Conservation (phyloP, 2,329 filamentous ascomycete genomes). For the Tetracladium maxilliforme region DNA sequence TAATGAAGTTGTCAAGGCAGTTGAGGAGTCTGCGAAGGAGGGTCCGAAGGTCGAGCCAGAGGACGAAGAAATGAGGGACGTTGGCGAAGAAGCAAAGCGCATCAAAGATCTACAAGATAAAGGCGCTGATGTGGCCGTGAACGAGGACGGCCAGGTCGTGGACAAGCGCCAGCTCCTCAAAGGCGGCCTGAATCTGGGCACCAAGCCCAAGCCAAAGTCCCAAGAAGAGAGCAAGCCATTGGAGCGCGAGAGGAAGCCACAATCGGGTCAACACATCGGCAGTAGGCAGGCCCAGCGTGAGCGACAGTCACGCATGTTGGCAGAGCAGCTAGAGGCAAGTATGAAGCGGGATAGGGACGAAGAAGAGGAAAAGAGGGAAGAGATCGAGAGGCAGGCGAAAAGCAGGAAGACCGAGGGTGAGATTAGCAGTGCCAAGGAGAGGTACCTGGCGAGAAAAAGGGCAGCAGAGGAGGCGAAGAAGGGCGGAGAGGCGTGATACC, state of each 20-base stretch:
- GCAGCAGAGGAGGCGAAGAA: conserved; percentile 58
- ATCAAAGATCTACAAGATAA: conserved; percentile 47
- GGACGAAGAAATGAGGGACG: conserved; percentile 26
- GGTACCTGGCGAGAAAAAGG: conserved; percentile 64
- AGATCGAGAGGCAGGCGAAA: conserved; percentile 53
- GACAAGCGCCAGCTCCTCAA: conserved; percentile 70
- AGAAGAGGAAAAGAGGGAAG: conserved; percentile 47
- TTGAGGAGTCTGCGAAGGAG: conserved; percentile 34
- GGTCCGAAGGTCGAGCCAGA: conserved; percentile 21
- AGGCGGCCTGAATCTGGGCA: conserved; percentile 60
- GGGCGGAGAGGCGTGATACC: conserved; percentile 19
- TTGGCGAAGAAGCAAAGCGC: conserved; percentile 46
- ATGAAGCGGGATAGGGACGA: conserved; percentile 59
- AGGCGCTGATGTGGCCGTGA: conserved; percentile 48
- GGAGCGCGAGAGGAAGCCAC: conserved; percentile 6
- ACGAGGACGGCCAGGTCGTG: conserved; percentile 71
- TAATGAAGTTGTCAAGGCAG: conserved; percentile 53
- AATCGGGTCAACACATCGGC: conserved; percentile 13
- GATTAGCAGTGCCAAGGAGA: conserved; percentile 63
- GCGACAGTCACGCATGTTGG: conserved; percentile 65
- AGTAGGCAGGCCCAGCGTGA: conserved; percentile 56
- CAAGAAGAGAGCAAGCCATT: conserved; percentile 4
- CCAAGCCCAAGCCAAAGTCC: conserved; percentile 39
- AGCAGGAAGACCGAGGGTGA: conserved; percentile 65
- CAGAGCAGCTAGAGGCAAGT: conserved; percentile 59